Percentiles rank a stretch among this genome's conserved stretches.
Evolutionary conservation across 2,329 filamentous ascomycete species (phyloP).

Genomic region (Fusarium circinatum): DNA sequence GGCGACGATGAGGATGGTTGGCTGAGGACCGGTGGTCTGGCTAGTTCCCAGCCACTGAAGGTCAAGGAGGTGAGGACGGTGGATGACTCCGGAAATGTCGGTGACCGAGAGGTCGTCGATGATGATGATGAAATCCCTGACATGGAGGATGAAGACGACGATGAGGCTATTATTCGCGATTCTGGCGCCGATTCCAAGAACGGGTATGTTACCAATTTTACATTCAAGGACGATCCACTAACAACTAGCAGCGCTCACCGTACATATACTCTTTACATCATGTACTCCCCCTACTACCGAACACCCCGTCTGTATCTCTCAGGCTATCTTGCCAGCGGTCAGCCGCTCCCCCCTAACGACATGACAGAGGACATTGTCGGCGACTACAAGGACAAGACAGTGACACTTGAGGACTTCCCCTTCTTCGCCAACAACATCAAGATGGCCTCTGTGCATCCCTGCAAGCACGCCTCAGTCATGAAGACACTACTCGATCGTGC

Average conservation of each 20-base stretch:
- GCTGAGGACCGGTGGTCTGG: slow-evolving; percentile 86
- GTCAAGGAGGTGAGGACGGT: slow-evolving; percentile 86
- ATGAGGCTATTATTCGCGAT: slow-evolving; percentile 94
- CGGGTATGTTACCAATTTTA: slow-evolving; percentile 51
- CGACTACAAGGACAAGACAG: slow-evolving; percentile 98
- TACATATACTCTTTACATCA: slow-evolving; percentile 98
- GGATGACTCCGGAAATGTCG: slow-evolving; percentile 88
- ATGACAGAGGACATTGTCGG: slow-evolving; percentile 99
- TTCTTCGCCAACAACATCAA: slow-evolving; percentile 93
- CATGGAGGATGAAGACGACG: slow-evolving; percentile 98
- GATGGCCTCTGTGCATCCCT: slow-evolving; percentile 96
- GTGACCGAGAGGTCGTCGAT: slow-evolving; percentile 74
- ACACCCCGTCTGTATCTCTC: slow-evolving; percentile 95
- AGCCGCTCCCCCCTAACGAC: slow-evolving; percentile 81
- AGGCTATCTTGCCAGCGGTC: slow-evolving; percentile 82
- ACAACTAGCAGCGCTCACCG: slow-evolving; percentile 73
- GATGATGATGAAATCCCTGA: slow-evolving; percentile 91
- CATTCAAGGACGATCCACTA: neutral
- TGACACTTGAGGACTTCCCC: slow-evolving; percentile 96
- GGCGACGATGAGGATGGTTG: slow-evolving; percentile 83
- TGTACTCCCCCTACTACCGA: slow-evolving; percentile 96
- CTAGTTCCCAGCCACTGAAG: slow-evolving; percentile 78
- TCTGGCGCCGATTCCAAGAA: slow-evolving; percentile 60
- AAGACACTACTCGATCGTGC: slow-evolving; percentile 96
- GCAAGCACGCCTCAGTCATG: slow-evolving; percentile 98